phyloP scores from a whole-genome alignment of 2,329 filamentous ascomycete genomes.

The Anisogramma anomala region DNA sequence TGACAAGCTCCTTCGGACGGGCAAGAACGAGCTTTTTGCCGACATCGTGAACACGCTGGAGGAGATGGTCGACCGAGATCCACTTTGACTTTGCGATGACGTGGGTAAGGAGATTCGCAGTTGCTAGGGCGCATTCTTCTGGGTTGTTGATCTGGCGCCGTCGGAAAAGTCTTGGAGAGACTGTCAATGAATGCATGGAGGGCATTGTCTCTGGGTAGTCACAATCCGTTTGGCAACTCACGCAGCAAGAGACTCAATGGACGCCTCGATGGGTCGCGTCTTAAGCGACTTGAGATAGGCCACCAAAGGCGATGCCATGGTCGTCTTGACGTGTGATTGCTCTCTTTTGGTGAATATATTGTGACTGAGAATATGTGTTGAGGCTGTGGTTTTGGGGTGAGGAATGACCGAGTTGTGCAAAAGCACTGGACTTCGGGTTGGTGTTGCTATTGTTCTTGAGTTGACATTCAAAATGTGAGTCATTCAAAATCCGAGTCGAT shows the following conservation, averaged over 20 bases:
- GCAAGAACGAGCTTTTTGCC: constrained; percentile 70
- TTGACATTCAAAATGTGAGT: no score
- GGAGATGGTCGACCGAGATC: constrained; percentile 63
- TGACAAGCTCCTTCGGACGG: constrained; percentile 80
- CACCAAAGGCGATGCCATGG: constrained; percentile 54
- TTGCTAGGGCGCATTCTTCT: constrained; percentile 81
- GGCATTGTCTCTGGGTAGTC: not conserved
- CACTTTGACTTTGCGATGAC: constrained; percentile 76
- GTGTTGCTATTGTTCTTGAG: no score
- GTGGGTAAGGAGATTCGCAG: constrained; percentile 74
- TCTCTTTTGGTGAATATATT: no score
- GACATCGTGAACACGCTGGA: constrained; percentile 67
- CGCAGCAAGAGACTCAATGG: constrained; percentile 76
- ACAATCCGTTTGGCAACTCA: constrained; percentile 32
- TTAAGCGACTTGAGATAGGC: constrained; percentile 73
- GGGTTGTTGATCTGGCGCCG: constrained; percentile 80
- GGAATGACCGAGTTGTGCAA: no score
- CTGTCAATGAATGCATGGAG: not conserved
- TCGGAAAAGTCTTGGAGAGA: constrained; percentile 62
- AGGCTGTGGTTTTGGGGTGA: no score
- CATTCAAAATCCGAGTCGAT: no score
- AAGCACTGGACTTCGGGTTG: no score
- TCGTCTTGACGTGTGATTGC: no score
- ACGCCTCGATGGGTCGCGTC: constrained; percentile 62
- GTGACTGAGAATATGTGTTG: no score